phyloP scores from a whole-genome alignment of 495 filamentous ascomycete species.

The Evernia prunastri region DNA sequence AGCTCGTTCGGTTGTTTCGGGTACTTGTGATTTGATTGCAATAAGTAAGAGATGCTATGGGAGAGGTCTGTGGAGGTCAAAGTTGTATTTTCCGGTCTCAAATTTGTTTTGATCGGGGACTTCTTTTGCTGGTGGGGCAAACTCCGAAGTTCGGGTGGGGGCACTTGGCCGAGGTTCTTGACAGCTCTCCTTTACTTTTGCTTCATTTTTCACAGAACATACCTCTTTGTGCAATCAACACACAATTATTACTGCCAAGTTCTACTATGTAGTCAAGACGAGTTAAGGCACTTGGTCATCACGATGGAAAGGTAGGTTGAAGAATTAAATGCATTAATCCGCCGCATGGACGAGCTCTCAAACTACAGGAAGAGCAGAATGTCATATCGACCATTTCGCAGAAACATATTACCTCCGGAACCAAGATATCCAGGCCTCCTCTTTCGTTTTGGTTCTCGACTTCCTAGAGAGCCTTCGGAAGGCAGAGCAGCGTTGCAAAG shows the following conservation, averaged over 20 bases:
- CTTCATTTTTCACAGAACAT: neutral
- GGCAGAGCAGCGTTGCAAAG: neutral
- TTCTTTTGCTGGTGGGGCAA: slow-evolving; percentile 8
- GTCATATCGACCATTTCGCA: slow-evolving; percentile 9
- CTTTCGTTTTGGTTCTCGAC: neutral
- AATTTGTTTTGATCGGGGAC: neutral
- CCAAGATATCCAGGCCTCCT: neutral
- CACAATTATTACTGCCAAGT: neutral
- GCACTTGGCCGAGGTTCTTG: neutral
- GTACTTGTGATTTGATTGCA: neutral
- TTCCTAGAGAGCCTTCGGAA: neutral
- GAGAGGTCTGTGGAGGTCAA: neutral
- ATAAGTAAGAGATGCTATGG: neutral
- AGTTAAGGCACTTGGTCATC: neutral
- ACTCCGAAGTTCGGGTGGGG: neutral
- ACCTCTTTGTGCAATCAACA: neutral
- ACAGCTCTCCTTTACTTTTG: neutral
- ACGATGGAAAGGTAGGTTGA: neutral
- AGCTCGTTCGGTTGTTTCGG: neutral
- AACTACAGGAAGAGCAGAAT: slow-evolving; percentile 2
- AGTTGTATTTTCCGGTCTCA: too few species aligned
- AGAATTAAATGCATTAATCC: neutral
- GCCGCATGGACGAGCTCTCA: neutral
- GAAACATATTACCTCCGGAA: slow-evolving; percentile 8
- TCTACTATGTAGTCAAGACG: neutral